Evolutionary conservation across 2,329 filamentous ascomycete species (phyloP).

Genomic region (Pseudonectria foliicola): DNA sequence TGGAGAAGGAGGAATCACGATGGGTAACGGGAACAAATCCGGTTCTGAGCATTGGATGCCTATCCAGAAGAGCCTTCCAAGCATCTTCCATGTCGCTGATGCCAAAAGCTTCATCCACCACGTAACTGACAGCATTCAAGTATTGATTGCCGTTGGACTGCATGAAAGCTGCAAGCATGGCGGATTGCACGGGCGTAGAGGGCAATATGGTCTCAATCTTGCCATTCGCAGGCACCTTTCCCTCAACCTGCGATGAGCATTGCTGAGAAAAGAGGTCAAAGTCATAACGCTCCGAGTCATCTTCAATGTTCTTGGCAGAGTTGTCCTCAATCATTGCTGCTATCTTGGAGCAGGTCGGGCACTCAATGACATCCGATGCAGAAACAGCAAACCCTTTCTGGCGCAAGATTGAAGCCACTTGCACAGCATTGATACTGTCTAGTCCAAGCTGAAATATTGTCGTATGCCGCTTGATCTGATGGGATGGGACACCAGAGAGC

Average conservation of each 20-base stretch:
- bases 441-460: conserved; percentile 85
- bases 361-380: conserved; percentile 68
- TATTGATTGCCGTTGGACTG: conserved; percentile 63
- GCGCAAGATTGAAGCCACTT: conserved; percentile 64
- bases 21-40: conserved; percentile 62
- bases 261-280: conserved; percentile 31
- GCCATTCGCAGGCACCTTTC: conserved; percentile 10
- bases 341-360: conserved; percentile 38
- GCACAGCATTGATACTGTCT: conserved; percentile 82
- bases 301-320: conserved; percentile 1
- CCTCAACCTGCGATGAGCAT: conserved; percentile 23
- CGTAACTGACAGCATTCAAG: conserved; percentile 62
- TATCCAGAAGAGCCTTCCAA: conserved; percentile 48
- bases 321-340: conserved; percentile 21
- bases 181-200: conserved; percentile 72
- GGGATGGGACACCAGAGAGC: conserved; percentile 45
- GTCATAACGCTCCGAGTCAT: conserved; percentile 26
- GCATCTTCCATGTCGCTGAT: conserved; percentile 41
- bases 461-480: conserved; percentile 50
- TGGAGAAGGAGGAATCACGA: conserved; percentile 58
- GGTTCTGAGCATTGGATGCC: conserved; percentile 67
- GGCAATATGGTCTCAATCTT: conserved; percentile 57
- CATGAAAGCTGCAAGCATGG: conserved; percentile 70
- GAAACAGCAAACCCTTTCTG: conserved; percentile 50
- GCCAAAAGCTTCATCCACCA: conserved; percentile 35